Base-by-base conservation (phyloP, 2,329 filamentous ascomycete genomes). In the Ascochyta lentis region DNA sequence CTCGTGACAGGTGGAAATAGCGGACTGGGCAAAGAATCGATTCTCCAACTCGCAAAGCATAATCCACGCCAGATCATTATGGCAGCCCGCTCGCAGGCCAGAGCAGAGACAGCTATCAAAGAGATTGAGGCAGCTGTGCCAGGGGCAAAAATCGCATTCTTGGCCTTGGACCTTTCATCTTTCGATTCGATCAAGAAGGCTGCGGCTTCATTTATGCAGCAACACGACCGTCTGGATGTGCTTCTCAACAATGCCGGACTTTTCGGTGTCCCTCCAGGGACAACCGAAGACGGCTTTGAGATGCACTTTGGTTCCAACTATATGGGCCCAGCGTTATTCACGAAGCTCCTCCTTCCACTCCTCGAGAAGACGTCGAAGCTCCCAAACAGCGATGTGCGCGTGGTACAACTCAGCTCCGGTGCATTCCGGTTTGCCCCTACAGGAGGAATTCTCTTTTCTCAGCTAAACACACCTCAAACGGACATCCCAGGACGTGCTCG, bases 291-390 rank as follows among this genome's bases (percentile, higher is more conserved):
- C 16, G 78, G 78, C 27, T 80, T 78, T 58, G 80, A 82, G 61
- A 66, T 77, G 10, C 77, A 80, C 35, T 77, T 81, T 46, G 80
- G 76, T 8, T 77, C 74, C 6, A 81, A 82, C 54, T 73, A 80
- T 65, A 62, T 81, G 51, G 80, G 78, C 8, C 80, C 77, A 50
- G 77, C 78, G 0, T 67, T 81, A 0, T 61, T 82, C 8, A 76
- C 71, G 4, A 74, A 72, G 29, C 69, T 79, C 0, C 70, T 82
- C 1, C 63, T 79, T 1, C 77, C 77, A 3, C 63, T 65, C 0
- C 67, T 82, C n/a, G 59, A 70, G 19, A 61, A 69, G n/a, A 78
- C 79, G 0, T 73, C 76, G 10, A 13, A 31, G 29, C 29, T 31
- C 12, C 12, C 29, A 31, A 12, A 31, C 10, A 31, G 12, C 12